phyloP scores from a whole-genome alignment of 495 filamentous ascomycete genomes.

The Darksidea phi region DNA sequence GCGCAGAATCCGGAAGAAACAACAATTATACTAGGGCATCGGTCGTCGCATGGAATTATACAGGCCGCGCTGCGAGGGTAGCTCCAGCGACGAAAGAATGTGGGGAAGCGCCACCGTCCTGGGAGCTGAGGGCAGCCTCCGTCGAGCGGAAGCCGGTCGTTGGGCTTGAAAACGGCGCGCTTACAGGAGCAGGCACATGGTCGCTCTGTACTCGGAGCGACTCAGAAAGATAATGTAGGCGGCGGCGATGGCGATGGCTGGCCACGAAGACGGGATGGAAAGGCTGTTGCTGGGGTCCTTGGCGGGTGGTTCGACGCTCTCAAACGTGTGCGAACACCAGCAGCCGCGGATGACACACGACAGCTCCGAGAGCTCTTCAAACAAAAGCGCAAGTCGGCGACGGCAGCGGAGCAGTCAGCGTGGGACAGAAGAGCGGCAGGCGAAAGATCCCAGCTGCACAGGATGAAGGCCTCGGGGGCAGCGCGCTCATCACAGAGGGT shows the following conservation, averaged over 20 bases:
- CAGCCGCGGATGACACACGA: conserved; percentile 18
- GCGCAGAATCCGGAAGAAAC: conserved; percentile 37
- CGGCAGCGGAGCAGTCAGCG: conserved; percentile 12
- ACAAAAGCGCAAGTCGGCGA: conserved; percentile 6
- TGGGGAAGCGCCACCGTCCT: conserved; percentile 38
- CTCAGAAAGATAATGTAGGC: conserved; percentile 20
- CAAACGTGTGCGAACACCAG: conserved; percentile 24
- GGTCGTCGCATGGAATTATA: conserved; percentile 29
- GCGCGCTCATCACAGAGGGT: conserved; percentile 35
- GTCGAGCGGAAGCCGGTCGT: conserved; percentile 25
- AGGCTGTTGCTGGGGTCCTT: conserved; percentile 10
- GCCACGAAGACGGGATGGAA: conserved; percentile 20
- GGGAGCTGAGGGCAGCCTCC: conserved; percentile 7
- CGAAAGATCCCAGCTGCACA: conserved; percentile 22
- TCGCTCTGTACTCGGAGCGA: conserved; percentile 35
- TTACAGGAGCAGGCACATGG: conserved; percentile 35
- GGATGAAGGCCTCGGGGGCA: conserved; percentile 30
- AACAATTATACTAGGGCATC: conserved; percentile 33
- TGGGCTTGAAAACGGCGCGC: conserved; percentile 8
- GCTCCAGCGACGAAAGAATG: conserved; percentile 34
- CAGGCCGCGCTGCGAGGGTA: conserved; percentile 4
- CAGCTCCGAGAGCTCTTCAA: conserved; percentile 13
- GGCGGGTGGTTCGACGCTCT: conserved; percentile 33
- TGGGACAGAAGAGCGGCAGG: conserved; percentile 16
- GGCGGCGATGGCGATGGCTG: conserved; percentile 10